Conservation (phyloP, 371 early-diverging fungal species). For the Mucor velutinosus region DNA sequence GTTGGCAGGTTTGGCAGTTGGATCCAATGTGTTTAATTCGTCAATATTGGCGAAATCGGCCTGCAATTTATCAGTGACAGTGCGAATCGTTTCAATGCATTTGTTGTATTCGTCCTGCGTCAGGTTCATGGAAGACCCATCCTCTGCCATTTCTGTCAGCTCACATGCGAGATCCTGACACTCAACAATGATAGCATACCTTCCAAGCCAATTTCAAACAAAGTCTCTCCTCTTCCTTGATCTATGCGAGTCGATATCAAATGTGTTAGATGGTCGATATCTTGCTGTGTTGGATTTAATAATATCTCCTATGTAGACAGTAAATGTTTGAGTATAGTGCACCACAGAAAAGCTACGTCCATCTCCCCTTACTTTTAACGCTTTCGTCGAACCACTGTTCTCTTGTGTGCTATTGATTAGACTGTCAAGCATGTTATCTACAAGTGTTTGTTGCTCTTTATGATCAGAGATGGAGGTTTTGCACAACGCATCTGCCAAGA, state of each 20-base stretch:
- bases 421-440: conserved; percentile 9
- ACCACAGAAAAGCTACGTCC: background rate
- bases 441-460: background rate
- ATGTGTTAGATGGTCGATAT: conserved; percentile 43
- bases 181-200: conserved; percentile 41
- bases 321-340: background rate
- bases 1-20: conserved; percentile 2
- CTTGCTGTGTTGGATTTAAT: conserved; percentile 44
- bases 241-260: conserved; percentile 56
- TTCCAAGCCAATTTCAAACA: conserved; percentile 79
- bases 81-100: conserved; percentile 49
- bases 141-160: conserved; percentile 46
- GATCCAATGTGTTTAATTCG: conserved; percentile 35
- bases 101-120: conserved; percentile 59
- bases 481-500: conserved; percentile 21
- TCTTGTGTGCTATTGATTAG: background rate
- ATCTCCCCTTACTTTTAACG: background rate
- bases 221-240: conserved; percentile 74
- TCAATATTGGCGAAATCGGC: conserved; percentile 72
- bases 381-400: background rate
- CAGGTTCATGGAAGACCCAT: conserved; percentile 72
- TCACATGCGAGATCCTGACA: too few species aligned
- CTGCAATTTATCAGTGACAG: conserved; percentile 46
- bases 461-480: conserved; percentile 15
- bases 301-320: conserved; percentile 29